Evolutionary conservation across 2,329 filamentous ascomycete genomes (phyloP).

Genomic region (Penicillium capsulatum): DNA sequence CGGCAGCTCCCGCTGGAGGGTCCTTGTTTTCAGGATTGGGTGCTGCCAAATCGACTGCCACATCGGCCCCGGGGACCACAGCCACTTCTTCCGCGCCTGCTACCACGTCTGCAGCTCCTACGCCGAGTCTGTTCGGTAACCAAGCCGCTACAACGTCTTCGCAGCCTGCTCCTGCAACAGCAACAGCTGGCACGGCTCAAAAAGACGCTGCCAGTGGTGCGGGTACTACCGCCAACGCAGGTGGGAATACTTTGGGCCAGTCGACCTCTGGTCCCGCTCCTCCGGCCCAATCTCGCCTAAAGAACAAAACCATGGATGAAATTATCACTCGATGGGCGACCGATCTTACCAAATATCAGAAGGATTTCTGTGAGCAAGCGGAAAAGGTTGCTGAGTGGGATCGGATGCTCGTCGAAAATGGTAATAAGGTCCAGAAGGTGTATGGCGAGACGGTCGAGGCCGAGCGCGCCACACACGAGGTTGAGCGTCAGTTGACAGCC

Average conservation of each 20-base stretch:
- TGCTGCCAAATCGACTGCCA: slow-evolving; percentile 28
- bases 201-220: too few species aligned
- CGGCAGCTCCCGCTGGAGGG: slow-evolving; percentile 26
- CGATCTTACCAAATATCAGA: slow-evolving; percentile 91
- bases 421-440: slow-evolving; percentile 88
- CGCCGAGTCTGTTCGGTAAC: slow-evolving; percentile 20
- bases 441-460: slow-evolving; percentile 91
- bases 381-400: slow-evolving; percentile 87
- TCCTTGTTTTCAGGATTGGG: slow-evolving; percentile 29
- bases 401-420: slow-evolving; percentile 84
- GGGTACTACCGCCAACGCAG: slow-evolving; percentile 17
- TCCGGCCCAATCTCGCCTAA: slow-evolving; percentile 75
- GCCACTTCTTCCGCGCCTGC: slow-evolving; percentile 30
- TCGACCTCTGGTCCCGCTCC: slow-evolving; percentile 79
- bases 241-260: slow-evolving; percentile 50
- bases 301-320: slow-evolving; percentile 99
- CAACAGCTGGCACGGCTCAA: slow-evolving; percentile 9
- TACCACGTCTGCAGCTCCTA: slow-evolving; percentile 22
- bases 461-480: slow-evolving; percentile 85
- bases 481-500: slow-evolving; percentile 82
- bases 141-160: background rate
- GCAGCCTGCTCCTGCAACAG: slow-evolving; percentile 24
- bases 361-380: slow-evolving; percentile 90
- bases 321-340: slow-evolving; percentile 97
- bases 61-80: slow-evolving; percentile 26